Evolutionary conservation across 139 green algal species (phyloP), one percentile per base, ranked within the genome.

Genomic region (Volvox africanus): DNA sequence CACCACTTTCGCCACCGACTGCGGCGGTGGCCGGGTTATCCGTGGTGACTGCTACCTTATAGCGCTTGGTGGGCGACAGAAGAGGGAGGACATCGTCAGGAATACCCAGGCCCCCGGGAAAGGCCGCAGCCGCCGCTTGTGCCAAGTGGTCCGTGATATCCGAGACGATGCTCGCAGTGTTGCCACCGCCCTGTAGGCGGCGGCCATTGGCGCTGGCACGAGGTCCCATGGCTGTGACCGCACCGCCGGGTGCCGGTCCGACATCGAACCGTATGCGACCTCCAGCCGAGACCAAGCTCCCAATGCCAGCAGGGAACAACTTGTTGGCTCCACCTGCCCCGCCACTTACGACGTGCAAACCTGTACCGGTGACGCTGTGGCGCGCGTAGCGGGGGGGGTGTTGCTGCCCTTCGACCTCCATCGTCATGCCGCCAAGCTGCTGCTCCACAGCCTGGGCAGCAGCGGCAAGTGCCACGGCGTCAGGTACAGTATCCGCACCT

Each of bases 41-140:
- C 6, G 33, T 6, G 62, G 32, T 20, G 12, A 62, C 65, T 1
- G 50, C 30, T 1, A 88, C 33, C 82, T 88, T 88, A 61, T 24
- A 79, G n/a, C 83, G 67, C 68, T 89, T 89, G 67, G 35, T 89
- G 36, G 83, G 83, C 0, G 83, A 89, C 67, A 89, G 83, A 21
- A 81, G 14, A 0, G 33, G 28, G 50, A 80, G 30, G 36, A 87
- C 14, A 26, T 87, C 82, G 30, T 20, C 82, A 26, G 26, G 17
- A 12, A 77, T 6, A 22, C 32, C 82, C 1, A 79, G 13, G 65
- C 35, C 62, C 0, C 9, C 2, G 17, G 82, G 44, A 18, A 76
- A 21, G n/a, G 9, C 81, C 3, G 55, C n/a, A 24, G 65, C 65
- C 65, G 65, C 65, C 50, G 0, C 50, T 30, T 44, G 12, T 28